A percentile compares a stretch with the other conserved stretches of the same genome.
phyloP scores from a whole-genome alignment of 805 yeast species.

The Trichomonascus vanleenenianus region DNA sequence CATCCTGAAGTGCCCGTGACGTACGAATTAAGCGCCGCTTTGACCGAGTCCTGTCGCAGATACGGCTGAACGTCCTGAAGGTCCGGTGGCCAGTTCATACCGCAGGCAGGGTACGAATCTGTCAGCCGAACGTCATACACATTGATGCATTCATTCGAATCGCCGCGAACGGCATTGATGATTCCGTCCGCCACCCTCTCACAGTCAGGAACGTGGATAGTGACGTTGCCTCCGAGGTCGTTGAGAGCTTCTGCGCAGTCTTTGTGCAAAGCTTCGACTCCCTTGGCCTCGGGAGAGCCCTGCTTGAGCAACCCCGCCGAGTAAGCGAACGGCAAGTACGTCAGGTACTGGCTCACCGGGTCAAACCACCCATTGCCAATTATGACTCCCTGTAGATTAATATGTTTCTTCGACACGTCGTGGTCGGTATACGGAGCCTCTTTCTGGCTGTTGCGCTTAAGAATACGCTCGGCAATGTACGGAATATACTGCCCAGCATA shows the following conservation, averaged over 20 bases:
- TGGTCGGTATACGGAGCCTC: conserved; percentile 4
- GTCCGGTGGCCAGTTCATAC: conserved; percentile 84
- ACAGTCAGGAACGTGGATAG: conserved; percentile 27
- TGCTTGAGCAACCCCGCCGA: conserved; percentile 47
- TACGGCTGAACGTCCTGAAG: conserved; percentile 43
- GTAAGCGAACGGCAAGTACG: conserved; percentile 65
- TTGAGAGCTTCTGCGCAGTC: conserved; percentile 24
- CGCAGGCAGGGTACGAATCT: conserved; percentile 81
- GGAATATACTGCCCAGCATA: conserved; percentile 98
- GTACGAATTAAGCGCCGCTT: conserved; percentile 42
- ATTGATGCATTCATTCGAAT: conserved; percentile 54
- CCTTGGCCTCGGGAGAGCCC: conserved; percentile 15
- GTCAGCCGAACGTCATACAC: conserved; percentile 70
- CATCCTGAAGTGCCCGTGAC: conserved; percentile 39
- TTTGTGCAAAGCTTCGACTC: conserved; percentile 17
- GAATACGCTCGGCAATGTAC: conserved; percentile 61
- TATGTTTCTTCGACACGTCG: not conserved
- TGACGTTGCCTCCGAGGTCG: conserved; percentile 11
- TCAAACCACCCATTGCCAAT: conserved; percentile 96
- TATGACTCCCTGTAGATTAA: conserved; percentile 55
- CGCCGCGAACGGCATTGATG: conserved; percentile 21
- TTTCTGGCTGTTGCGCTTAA: conserved; percentile 36
- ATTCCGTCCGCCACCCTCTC: conserved; percentile 36
- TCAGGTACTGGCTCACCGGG: conserved; percentile 74
- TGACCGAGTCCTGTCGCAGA: conserved; percentile 39